Percentiles rank a stretch among this genome's conserved stretches.
These are phyloP conservation scores for Diaporthe vaccinii DNA, from an alignment of 2,329 filamentous ascomycete genomes.

Conservation along the genomic window DNA sequence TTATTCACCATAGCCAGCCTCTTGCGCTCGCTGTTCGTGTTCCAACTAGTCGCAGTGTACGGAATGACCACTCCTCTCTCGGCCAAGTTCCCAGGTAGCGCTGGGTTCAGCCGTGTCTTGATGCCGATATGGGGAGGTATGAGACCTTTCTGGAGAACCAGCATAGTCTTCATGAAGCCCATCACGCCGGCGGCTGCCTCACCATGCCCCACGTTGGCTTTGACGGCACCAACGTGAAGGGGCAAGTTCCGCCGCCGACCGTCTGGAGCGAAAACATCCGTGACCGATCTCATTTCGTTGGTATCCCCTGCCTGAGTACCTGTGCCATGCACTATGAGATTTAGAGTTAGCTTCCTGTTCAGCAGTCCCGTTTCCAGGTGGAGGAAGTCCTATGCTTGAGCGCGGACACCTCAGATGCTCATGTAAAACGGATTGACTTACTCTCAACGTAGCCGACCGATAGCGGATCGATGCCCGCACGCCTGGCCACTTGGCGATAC, in stretches of 20 bases:
- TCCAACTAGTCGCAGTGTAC: not conserved
- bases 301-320: slow-evolving; percentile 79
- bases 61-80: not conserved
- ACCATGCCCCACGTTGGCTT: slow-evolving; percentile 63
- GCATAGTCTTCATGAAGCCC: slow-evolving; percentile 60
- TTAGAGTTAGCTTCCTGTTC: too few species aligned
- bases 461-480: slow-evolving; percentile 67
- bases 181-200: slow-evolving; percentile 59
- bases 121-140: slow-evolving; percentile 67
- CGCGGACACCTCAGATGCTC: too few species aligned
- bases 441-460: slow-evolving; percentile 74
- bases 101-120: slow-evolving; percentile 48
- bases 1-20: slow-evolving; percentile 24
- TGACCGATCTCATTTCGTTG: slow-evolving; percentile 74
- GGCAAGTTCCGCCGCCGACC: slow-evolving; percentile 49
- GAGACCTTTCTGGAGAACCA: slow-evolving; percentile 61
- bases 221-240: slow-evolving; percentile 50
- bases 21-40: not conserved
- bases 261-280: slow-evolving; percentile 67
- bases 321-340: slow-evolving; percentile 69
- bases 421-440: too few species aligned
- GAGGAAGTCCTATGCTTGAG: too few species aligned
- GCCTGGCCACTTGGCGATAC: slow-evolving; percentile 69
- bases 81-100: slow-evolving; percentile 11
- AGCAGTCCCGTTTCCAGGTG: too few species aligned